phyloP scores from a whole-genome alignment of 495 filamentous ascomycete species.

The Eremomyces bilateralis region DNA sequence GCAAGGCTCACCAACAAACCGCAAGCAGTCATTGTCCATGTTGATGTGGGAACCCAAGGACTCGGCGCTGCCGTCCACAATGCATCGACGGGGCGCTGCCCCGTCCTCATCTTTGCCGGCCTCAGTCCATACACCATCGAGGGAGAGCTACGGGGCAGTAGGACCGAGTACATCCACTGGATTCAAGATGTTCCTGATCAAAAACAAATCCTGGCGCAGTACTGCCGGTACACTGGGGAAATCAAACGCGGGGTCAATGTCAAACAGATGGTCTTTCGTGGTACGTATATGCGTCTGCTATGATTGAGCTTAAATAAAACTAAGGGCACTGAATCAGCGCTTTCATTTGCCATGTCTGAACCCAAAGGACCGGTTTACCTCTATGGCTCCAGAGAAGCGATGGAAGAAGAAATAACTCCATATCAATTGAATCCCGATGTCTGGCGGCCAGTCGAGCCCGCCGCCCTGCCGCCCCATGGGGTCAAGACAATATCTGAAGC shows the following conservation, averaged over 20 bases:
- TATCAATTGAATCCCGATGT: conserved; percentile 50
- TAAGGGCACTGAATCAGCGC: no score
- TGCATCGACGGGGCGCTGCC: conserved; percentile 63
- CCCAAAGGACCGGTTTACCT: conserved; percentile 79
- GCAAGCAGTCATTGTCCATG: conserved; percentile 85
- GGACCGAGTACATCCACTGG: conserved; percentile 96
- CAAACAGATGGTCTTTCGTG: no score
- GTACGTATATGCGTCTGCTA: no score
- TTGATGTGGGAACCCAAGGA: conserved; percentile 90
- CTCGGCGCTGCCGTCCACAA: conserved; percentile 85
- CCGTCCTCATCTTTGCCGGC: conserved; percentile 79
- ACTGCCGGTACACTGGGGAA: conserved; percentile 81
- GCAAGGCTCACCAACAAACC: conserved; percentile 68
- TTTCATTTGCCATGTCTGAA: conserved; percentile 66
- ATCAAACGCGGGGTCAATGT: conserved; percentile 83
- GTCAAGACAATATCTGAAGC: conserved; percentile 47
- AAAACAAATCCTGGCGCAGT: conserved; percentile 75
- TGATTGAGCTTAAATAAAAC: no score
- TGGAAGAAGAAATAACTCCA: conserved; percentile 79
- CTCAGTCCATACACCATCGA: conserved; percentile 78
- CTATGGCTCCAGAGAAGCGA: conserved; percentile 62
- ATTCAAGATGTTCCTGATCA: conserved; percentile 94
- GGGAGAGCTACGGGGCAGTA: conserved; percentile 67
- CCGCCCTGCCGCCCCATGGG: conserved; percentile 45
- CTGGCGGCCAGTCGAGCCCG: conserved; percentile 57